Evolutionary conservation across 1,284 basidiomycete genomes (phyloP).

Genomic region (Irpex lacteus): DNA sequence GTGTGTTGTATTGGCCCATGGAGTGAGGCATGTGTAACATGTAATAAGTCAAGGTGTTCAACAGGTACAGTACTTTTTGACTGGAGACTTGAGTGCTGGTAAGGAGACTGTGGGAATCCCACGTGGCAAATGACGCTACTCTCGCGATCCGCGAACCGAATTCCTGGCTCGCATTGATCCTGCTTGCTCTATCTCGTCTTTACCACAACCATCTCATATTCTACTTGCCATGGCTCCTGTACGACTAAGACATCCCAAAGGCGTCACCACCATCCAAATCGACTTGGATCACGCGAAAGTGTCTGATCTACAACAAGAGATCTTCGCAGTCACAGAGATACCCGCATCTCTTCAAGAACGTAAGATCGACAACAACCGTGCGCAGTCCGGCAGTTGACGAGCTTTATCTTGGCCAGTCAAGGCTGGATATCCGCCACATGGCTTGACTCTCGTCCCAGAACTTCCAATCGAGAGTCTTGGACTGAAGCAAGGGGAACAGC

Average conservation of each 20-base stretch:
- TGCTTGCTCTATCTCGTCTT: neutral
- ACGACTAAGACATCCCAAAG: slow-evolving; percentile 78
- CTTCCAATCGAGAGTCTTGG: slow-evolving; percentile 75
- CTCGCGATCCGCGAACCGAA: neutral
- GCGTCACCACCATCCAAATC: slow-evolving; percentile 75
- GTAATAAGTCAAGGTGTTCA: too few relatives aligned
- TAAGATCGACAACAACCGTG: slow-evolving; percentile 38
- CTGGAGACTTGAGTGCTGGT: neutral
- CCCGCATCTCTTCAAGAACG: slow-evolving; percentile 74
- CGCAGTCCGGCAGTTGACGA: neutral
- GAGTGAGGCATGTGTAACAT: too few relatives aligned
- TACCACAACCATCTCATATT: neutral
- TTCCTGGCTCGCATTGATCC: neutral
- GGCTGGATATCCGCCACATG: slow-evolving; percentile 78
- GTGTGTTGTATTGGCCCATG: too few relatives aligned
- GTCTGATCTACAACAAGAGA: slow-evolving; percentile 69
- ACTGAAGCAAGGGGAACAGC: slow-evolving; percentile 74
- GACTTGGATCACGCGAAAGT: slow-evolving; percentile 64
- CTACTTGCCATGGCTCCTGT: slow-evolving; percentile 52
- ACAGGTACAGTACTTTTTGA: too few relatives aligned
- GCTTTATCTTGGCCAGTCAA: slow-evolving; percentile 54
- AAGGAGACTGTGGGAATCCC: neutral
- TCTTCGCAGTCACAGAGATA: slow-evolving; percentile 67
- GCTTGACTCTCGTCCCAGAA: slow-evolving; percentile 68
- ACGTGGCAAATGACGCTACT: neutral